Conservation (phyloP, 2,329 filamentous ascomycete species). For the Phialophora chinensis region DNA sequence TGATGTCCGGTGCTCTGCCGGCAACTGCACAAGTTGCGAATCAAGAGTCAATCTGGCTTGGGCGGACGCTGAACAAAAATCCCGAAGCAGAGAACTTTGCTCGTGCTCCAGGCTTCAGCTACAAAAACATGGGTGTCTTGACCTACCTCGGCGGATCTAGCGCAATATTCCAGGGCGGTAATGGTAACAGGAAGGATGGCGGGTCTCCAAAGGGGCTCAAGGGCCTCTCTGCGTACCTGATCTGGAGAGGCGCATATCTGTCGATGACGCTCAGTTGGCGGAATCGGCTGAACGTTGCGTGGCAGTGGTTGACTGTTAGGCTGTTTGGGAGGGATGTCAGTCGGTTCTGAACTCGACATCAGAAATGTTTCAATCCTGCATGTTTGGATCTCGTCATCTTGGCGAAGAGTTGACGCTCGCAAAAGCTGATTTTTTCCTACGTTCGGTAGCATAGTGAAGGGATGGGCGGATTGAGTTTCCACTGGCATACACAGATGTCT, state of each 20-base stretch:
- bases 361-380: not conserved
- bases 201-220: slow-evolving; percentile 48
- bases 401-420: not conserved
- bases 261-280: slow-evolving; percentile 56
- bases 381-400: not conserved
- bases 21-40: slow-evolving; percentile 65
- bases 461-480: not conserved
- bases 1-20: slow-evolving; percentile 59
- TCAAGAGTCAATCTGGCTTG: slow-evolving; percentile 65
- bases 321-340: slow-evolving; percentile 54
- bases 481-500: not conserved
- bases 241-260: slow-evolving; percentile 54
- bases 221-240: slow-evolving; percentile 49
- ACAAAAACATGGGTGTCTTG: slow-evolving; percentile 63
- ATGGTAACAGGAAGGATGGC: slow-evolving; percentile 34
- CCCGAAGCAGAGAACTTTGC: slow-evolving; percentile 27
- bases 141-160: slow-evolving; percentile 65
- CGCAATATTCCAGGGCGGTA: slow-evolving; percentile 61
- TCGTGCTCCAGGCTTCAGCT: slow-evolving; percentile 54
- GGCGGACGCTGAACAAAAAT: slow-evolving; percentile 59
- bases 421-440: not conserved
- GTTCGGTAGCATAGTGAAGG: not conserved
- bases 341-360: slow-evolving; percentile 43
- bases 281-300: slow-evolving; percentile 50
- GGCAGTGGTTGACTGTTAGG: slow-evolving; percentile 52